Base-by-base conservation (phyloP, 2,329 filamentous ascomycete genomes). In the Alternaria viburni region DNA sequence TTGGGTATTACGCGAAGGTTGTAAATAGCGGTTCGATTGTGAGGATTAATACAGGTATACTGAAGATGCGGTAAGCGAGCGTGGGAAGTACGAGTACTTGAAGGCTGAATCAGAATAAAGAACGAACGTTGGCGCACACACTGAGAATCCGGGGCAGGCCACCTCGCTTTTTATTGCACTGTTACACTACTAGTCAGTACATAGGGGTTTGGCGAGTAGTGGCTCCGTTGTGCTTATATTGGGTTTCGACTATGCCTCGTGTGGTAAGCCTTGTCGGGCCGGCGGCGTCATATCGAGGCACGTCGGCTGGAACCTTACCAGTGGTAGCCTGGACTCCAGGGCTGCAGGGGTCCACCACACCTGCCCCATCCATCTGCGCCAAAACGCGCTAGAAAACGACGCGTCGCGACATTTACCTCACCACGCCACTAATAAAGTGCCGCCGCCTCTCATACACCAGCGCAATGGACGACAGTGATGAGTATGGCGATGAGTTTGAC, bases 401-500 rank as follows among this genome's bases (percentile, higher is more conserved):
- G 74, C 70, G 72, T 72, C 64, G 58, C 57, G 57, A 62, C 50
- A 26, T 64, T 67, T 56, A 64, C 60, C 54, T 46, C 61, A 52
- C 51, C 56, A 60, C 60, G 70, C 66, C 72, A 66, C 68, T 51
- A 49, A 61, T 58, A 57, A 57, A 45, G 63, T 54, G 61, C 28
- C 25, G 61, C 50, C 44, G 61, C 56, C 65, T 62, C 59, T 59
- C 68, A 47, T 57, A 62, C 59, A 59, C 51, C 62, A 46, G 62
- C 56, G 52, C 64, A 26, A 73, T 71, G 68, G 70, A 69, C 30
- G 74, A 77, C 43, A 76, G 73, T 63, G 87, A 91, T 44, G 88
- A 90, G 49, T 91, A 88, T 72, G 88, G 88, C 62, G 88, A 88
- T 66, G 73, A 88, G 66, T 85, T 91, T 56, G 85, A 87, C 56